Evolutionary conservation across 1,284 basidiomycete species (phyloP).

Genomic region (Rhodotorula sp.): DNA sequence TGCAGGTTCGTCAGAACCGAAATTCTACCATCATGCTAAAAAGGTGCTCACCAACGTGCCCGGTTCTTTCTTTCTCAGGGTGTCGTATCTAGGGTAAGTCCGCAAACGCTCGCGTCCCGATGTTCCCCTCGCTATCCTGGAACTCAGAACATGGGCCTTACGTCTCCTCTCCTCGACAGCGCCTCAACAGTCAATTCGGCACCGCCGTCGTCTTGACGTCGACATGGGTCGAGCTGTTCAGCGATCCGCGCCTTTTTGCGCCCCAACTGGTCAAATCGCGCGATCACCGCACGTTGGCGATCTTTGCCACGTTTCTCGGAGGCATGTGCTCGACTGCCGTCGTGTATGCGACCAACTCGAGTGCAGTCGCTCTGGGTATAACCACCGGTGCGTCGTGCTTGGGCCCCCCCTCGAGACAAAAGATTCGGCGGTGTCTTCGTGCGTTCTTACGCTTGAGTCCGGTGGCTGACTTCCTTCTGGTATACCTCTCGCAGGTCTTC

Average conservation of each 20-base stretch:
- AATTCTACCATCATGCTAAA: too few species aligned
- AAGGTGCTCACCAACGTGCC: too few species aligned
- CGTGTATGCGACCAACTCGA: conserved; percentile 58
- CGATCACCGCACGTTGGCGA: conserved; percentile 70
- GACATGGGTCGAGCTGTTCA: conserved; percentile 80
- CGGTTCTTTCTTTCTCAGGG: conserved; percentile 56
- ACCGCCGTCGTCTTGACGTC: conserved; percentile 63
- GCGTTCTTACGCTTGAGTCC: conserved; percentile 48
- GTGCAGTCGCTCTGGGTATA: conserved; percentile 65
- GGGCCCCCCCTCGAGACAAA: too few species aligned
- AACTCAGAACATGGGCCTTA: conserved; percentile 53
- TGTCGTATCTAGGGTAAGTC: conserved; percentile 65
- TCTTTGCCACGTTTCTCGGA: conserved; percentile 68
- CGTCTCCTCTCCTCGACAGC: conserved; percentile 31
- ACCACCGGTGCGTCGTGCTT: conserved; percentile 54
- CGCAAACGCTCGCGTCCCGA: background rate
- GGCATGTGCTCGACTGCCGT: conserved; percentile 69
- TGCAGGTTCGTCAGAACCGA: conserved; percentile 53
- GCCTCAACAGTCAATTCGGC: conserved; percentile 60
- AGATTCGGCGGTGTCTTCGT: too few species aligned
- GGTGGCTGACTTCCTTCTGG: too few species aligned
- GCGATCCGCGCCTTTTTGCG: conserved; percentile 68
- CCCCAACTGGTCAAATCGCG: conserved; percentile 57
- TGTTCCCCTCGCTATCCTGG: conserved; percentile 1
- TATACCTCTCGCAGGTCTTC: conserved; percentile 13